Evolutionary conservation across 345 rosid species (phyloP).

Genomic region (Eucalyptus paniculata): DNA sequence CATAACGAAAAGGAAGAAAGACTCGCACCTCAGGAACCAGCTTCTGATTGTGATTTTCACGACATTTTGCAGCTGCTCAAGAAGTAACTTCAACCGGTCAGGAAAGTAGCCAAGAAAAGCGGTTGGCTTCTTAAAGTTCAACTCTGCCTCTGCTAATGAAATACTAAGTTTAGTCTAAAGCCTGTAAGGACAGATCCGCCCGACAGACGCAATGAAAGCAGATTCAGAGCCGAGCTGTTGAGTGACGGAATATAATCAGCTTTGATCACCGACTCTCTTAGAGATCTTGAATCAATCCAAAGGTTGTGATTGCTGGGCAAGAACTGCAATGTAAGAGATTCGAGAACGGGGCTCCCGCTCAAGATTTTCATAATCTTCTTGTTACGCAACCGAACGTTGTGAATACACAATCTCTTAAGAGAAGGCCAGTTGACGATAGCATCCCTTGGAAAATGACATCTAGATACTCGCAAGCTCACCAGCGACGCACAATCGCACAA

Average conservation of each 20-base stretch:
- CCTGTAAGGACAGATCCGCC: background rate
- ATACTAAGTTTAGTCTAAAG: background rate
- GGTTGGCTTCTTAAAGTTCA: background rate
- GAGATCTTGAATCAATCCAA: background rate
- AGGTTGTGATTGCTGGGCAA: background rate
- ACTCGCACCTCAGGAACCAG: background rate
- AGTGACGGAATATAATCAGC: accelerated
- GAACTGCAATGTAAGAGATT: background rate
- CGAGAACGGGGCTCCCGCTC: background rate
- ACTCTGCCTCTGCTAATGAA: background rate
- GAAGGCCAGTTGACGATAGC: background rate
- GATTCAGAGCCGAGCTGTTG: background rate
- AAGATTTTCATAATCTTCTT: background rate
- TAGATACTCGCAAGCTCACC: background rate
- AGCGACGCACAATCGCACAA: background rate
- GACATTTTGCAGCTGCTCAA: background rate
- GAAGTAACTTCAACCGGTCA: background rate
- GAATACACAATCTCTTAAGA: background rate
- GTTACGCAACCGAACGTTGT: background rate
- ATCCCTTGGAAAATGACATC: background rate
- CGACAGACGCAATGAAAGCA: background rate
- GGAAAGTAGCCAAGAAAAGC: background rate
- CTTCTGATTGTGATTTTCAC: background rate
- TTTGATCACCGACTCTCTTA: background rate
- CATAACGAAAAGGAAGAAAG: background rate